These are phyloP conservation scores for Tilletia caries DNA, from an alignment of 1,284 basidiomycete species.

Conservation along the genomic window DNA sequence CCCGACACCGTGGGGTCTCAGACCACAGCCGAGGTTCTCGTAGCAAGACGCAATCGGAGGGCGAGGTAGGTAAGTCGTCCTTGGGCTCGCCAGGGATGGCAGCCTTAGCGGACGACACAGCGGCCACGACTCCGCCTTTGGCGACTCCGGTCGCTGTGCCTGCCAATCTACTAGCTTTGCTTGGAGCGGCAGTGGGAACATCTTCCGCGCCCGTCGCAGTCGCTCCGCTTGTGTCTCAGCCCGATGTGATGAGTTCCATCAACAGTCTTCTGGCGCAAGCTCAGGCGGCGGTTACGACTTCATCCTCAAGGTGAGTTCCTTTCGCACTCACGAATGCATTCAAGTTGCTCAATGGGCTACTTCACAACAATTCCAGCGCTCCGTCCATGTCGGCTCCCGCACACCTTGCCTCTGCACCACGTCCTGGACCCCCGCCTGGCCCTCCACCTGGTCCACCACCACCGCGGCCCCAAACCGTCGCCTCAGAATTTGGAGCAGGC, in stretches of 20 bases:
- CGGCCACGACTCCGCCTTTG: neutral
- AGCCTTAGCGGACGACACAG: neutral
- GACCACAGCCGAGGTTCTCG: too few species aligned
- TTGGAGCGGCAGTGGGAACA: neutral
- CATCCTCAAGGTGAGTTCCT: neutral
- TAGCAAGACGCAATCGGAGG: too few species aligned
- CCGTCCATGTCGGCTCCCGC: too few species aligned
- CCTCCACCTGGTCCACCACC: neutral
- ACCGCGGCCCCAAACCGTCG: neutral
- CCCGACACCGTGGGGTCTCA: neutral
- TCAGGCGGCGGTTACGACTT: neutral
- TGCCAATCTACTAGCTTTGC: neutral
- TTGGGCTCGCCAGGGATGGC: conserved; percentile 3
- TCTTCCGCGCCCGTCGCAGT: neutral
- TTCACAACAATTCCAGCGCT: too few species aligned
- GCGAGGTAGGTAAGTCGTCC: neutral
- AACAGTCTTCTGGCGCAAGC: conserved; percentile 3
- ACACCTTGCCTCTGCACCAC: neutral
- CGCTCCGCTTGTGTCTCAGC: neutral
- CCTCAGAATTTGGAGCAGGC: neutral
- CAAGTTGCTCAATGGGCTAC: too few species aligned
- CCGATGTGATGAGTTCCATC: conserved; percentile 2
- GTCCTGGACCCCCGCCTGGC: neutral
- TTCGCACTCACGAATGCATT: too few species aligned
- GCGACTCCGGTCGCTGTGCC: neutral